Conservation (phyloP, 2,329 filamentous ascomycete genomes). For the Fusarium sp. region DNA sequence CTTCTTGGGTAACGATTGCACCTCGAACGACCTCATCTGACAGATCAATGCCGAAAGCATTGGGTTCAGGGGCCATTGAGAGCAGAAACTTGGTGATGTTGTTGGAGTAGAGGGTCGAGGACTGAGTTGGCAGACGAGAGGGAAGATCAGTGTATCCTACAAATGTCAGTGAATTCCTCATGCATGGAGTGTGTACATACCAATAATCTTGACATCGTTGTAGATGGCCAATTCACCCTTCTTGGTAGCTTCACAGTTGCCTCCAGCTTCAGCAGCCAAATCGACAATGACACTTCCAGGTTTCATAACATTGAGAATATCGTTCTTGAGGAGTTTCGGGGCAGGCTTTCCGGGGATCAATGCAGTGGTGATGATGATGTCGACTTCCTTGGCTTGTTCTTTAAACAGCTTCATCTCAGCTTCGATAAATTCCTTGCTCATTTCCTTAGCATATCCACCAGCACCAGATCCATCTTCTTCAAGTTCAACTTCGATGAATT, state of each 20-base stretch:
- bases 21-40: slow-evolving; percentile 88
- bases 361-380: slow-evolving; percentile 94
- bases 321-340: slow-evolving; percentile 84
- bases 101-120: slow-evolving; percentile 91
- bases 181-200: slow-evolving; percentile 55
- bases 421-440: slow-evolving; percentile 93
- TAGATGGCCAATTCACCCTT: slow-evolving; percentile 77
- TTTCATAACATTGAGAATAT: slow-evolving; percentile 86
- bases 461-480: slow-evolving; percentile 86
- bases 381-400: slow-evolving; percentile 86
- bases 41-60: slow-evolving; percentile 83
- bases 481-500: slow-evolving; percentile 88
- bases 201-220: slow-evolving; percentile 86
- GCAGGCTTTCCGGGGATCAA: slow-evolving; percentile 87
- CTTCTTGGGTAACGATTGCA: slow-evolving; percentile 83
- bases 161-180: slow-evolving; percentile 38
- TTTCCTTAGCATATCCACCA: slow-evolving; percentile 91
- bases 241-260: slow-evolving; percentile 86
- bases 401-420: slow-evolving; percentile 94
- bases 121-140: slow-evolving; percentile 87
- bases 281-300: slow-evolving; percentile 91
- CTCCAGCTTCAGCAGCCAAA: slow-evolving; percentile 86
- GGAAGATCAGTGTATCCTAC: slow-evolving; percentile 86
- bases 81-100: slow-evolving; percentile 91
- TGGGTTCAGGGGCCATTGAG: slow-evolving; percentile 82